Base-by-base conservation (phyloP, 805 yeast species). In the Yarrowia deformans region DNA sequence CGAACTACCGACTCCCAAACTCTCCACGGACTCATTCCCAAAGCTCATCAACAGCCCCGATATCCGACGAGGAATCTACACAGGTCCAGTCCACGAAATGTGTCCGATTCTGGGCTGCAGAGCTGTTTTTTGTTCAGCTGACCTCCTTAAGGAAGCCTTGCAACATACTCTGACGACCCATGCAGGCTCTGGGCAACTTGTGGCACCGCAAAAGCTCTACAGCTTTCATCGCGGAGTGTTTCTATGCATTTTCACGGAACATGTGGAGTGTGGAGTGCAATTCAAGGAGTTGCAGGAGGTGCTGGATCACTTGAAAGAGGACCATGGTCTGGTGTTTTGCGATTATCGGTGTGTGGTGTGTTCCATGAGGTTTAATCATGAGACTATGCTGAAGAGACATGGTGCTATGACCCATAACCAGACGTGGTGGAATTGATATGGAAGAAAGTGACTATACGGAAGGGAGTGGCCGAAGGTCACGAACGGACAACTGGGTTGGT, bases 141-240 rank as follows among this genome's bases (percentile, higher is more conserved):
- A 54, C 19, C 58, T 54, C 18, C 12, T 54, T 13, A 7, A 37
- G 7, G 58, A 54, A 8, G 43, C 37, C 4, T 9, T 18, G 3
- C 19, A 35, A 8, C 58, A 54, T 9, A n/a, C 18, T 13, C 13
- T 13, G 8, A 54, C n/a, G 8, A 19, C 12, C 8, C 58, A 54
- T 10, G 14, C 39, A 7, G 40, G 29, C 4, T 10, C 23, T 3
- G 43, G 29, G 7, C 12, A 10, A 8, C 37, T 35, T 18, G 19
- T 54, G 1, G 58, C 34, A 3, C 58, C 58, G 0, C 43, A 54
- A 43, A 54, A 54, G n/a, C 58, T 54, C 16, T 54, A 37, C 34
- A 12, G 43, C 9, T 54, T 18, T 14, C 13, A 37, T 13, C 43
- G 43, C 0, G 43, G 43, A 2, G 32, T 54, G 13, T 54, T 54